Percentiles rank a stretch among this genome's conserved stretches.
phyloP scores from a whole-genome alignment of 2,329 filamentous ascomycete genomes.

The Alternaria dauci region DNA sequence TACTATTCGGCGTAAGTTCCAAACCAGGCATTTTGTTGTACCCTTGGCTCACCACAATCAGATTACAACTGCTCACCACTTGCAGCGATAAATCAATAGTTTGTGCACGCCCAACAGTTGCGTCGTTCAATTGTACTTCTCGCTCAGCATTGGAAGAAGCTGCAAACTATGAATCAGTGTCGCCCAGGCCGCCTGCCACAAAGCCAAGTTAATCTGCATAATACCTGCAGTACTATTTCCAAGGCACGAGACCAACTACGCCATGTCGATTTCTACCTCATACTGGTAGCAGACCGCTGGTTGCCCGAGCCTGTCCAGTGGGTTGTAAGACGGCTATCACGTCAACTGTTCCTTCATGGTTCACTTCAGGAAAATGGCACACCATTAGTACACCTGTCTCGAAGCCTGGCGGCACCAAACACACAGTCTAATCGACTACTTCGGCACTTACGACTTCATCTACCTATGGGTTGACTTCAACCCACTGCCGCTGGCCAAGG shows the following conservation, averaged over 20 bases:
- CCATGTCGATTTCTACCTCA: neutral
- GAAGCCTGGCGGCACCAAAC: too few species aligned
- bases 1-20: too few species aligned
- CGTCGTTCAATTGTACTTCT: neutral
- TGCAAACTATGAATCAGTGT: neutral
- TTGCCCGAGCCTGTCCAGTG: too few species aligned
- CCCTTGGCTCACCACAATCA: neutral
- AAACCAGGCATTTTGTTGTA: neutral
- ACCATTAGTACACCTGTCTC: too few species aligned
- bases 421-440: too few species aligned
- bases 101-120: neutral
- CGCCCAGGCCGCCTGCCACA: neutral
- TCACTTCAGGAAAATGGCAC: too few species aligned
- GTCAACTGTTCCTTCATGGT: too few species aligned
- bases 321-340: too few species aligned
- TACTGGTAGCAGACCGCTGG: neutral
- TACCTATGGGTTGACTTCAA: too few species aligned
- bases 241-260: neutral
- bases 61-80: neutral
- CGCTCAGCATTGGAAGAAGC: neutral
- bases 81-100: neutral
- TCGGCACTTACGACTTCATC: too few species aligned
- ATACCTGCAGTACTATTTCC: neutral
- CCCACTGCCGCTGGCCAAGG: too few species aligned
- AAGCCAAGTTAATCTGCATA: neutral